Evolutionary conservation across 1,139 yeast species (phyloP).

Genomic region (Debaryomyces singareniensis): DNA sequence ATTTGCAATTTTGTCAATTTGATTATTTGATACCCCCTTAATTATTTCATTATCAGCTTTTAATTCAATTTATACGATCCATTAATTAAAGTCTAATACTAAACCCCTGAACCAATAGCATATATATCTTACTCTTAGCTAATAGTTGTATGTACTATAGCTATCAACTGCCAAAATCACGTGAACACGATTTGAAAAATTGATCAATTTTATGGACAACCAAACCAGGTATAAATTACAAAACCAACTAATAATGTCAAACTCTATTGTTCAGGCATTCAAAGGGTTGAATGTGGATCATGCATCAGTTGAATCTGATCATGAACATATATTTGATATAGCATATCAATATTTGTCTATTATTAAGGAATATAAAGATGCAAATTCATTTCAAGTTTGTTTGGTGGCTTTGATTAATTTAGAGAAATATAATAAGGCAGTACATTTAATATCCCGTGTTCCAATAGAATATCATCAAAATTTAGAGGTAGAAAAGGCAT

Average conservation of each 20-base stretch:
- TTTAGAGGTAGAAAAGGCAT: constrained; percentile 55
- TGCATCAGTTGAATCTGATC: constrained; percentile 23
- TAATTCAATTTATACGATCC: too few species aligned
- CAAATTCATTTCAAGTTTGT: constrained; percentile 51
- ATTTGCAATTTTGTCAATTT: constrained; percentile 14
- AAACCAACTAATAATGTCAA: constrained; percentile 33
- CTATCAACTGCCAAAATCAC: too few species aligned
- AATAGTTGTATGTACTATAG: too few species aligned
- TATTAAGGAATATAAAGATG: constrained; percentile 38
- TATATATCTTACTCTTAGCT: too few species aligned
- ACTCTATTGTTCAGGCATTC: constrained; percentile 39
- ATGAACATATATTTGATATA: constrained; percentile 33
- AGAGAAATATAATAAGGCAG: constrained; percentile 60
- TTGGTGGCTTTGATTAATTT: constrained; percentile 66
- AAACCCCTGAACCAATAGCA: too few species aligned
- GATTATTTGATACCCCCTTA: neutral
- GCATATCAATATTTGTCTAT: constrained; percentile 39
- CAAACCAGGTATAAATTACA: too few species aligned
- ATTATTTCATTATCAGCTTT: constrained; percentile 1
- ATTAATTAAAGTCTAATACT: too few species aligned
- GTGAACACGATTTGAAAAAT: too few species aligned
- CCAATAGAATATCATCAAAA: constrained; percentile 26
- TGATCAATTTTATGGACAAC: neutral
- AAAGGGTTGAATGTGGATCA: constrained; percentile 29
- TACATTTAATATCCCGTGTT: constrained; percentile 38